Evolutionary conservation across 2,329 filamentous ascomycete genomes (phyloP).

Genomic region (Microdochium nivale): DNA sequence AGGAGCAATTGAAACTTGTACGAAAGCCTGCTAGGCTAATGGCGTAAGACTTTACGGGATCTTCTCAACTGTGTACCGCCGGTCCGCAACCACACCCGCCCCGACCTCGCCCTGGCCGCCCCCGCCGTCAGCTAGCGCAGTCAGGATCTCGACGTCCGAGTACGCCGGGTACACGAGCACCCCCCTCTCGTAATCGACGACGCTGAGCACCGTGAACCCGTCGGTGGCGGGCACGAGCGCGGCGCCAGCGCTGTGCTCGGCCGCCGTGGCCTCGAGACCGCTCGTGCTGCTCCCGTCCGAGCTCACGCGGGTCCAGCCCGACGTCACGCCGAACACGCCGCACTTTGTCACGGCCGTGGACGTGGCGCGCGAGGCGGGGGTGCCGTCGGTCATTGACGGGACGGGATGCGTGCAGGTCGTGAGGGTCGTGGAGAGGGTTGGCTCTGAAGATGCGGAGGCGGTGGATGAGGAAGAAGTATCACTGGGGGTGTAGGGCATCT

Average conservation of each 20-base stretch:
- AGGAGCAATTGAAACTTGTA: too few relatives aligned
- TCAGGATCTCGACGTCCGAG: not conserved
- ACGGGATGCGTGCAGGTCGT: slow-evolving; percentile 28
- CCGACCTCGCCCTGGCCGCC: not conserved
- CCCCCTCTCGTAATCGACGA: not conserved
- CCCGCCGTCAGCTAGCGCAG: too few relatives aligned
- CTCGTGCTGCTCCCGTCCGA: slow-evolving; percentile 31
- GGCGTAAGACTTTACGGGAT: not conserved
- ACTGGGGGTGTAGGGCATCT: too few relatives aligned
- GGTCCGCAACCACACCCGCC: not conserved
- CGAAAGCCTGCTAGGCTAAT: too few relatives aligned
- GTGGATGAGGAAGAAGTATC: not conserved
- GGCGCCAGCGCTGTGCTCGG: too few relatives aligned
- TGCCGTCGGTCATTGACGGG: slow-evolving; percentile 14
- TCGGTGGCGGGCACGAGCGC: not conserved
- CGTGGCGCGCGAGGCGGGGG: slow-evolving; percentile 24
- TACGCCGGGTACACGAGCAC: not conserved
- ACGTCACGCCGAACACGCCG: slow-evolving; percentile 41
- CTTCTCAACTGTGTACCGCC: not conserved
- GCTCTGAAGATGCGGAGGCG: not conserved
- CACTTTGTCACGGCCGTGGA: slow-evolving; percentile 30
- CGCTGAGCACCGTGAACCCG: not conserved
- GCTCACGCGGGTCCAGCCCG: slow-evolving; percentile 47
- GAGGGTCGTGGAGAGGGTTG: slow-evolving; percentile 2
- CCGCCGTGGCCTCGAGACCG: too few relatives aligned